Conservation (phyloP, 805 yeast species). For the Nakazawaea peltata region DNA sequence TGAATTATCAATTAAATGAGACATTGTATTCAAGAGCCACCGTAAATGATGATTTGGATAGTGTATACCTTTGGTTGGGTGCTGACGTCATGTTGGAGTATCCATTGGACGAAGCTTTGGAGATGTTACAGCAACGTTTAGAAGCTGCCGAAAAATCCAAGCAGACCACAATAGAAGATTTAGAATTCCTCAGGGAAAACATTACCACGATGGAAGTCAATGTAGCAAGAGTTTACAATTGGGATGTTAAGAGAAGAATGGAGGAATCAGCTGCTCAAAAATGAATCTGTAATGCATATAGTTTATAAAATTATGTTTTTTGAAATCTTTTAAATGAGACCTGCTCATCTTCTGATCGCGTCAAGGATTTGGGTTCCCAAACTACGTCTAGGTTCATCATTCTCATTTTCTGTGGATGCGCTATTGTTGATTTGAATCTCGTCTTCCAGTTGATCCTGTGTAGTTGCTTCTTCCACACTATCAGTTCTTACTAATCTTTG, state of each 20-base stretch:
- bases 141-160: slow-evolving; percentile 52
- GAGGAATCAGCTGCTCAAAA: slow-evolving; percentile 32
- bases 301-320: slow-evolving; percentile 19
- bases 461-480: too few relatives aligned
- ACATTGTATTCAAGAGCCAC: slow-evolving; percentile 83
- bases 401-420: slow-evolving; percentile 21
- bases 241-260: slow-evolving; percentile 79
- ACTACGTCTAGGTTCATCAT: slow-evolving; percentile 50
- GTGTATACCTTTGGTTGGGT: slow-evolving; percentile 91
- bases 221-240: slow-evolving; percentile 84
- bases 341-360: slow-evolving; percentile 34
- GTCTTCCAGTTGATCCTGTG: too few relatives aligned
- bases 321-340: slow-evolving; percentile 1
- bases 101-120: slow-evolving; percentile 81
- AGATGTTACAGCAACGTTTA: slow-evolving; percentile 55
- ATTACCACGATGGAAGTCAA: slow-evolving; percentile 98
- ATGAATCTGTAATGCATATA: slow-evolving; percentile 28
- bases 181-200: slow-evolving; percentile 77
- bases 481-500: too few relatives aligned
- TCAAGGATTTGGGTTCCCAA: slow-evolving; percentile 54
- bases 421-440: too few relatives aligned
- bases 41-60: slow-evolving; percentile 45
- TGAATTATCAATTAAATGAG: slow-evolving; percentile 90
- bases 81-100: slow-evolving; percentile 97
- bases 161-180: slow-evolving; percentile 66